These are phyloP conservation scores for Agaricus subrufescens DNA, from an alignment of 768 basidiomycete species.

Conservation along the genomic window DNA sequence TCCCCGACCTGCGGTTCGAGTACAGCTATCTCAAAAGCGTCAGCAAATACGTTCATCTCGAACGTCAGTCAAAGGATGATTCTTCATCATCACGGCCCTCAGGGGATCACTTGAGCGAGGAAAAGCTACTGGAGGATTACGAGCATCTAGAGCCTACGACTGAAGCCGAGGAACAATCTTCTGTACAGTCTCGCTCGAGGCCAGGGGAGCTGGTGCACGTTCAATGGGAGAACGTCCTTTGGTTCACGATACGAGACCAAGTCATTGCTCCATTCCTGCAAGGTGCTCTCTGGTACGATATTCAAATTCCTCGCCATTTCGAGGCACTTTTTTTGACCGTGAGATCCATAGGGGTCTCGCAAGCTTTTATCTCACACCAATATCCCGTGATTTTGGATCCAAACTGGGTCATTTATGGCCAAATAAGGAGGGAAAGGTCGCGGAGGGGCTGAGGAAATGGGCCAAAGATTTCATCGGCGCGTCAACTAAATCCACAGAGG, in stretches of 20 bases:
- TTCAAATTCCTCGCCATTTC: neutral
- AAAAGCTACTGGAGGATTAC: constrained; percentile 20
- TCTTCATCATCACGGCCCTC: neutral
- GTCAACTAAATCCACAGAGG: too few relatives aligned
- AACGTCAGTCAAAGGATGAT: neutral
- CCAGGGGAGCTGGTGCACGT: constrained; percentile 33
- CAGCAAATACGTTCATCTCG: constrained; percentile 34
- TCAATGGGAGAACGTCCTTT: constrained; percentile 54
- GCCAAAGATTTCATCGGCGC: constrained; percentile 16
- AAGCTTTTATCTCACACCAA: constrained; percentile 39
- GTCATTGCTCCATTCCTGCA: constrained; percentile 64
- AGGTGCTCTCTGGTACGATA: constrained; percentile 58
- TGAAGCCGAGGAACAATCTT: constrained; percentile 8
- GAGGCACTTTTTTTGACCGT: neutral
- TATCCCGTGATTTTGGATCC: constrained; percentile 30
- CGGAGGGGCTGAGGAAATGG: constrained; percentile 38
- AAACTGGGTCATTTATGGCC: constrained; percentile 26
- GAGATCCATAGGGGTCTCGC: constrained; percentile 35
- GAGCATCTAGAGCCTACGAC: constrained; percentile 23
- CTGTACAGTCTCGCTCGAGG: neutral
- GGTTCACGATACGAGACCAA: constrained; percentile 67
- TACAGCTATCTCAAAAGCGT: constrained; percentile 64
- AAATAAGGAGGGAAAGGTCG: constrained; percentile 32
- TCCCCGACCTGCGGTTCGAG: constrained; percentile 78
- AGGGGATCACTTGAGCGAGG: constrained; percentile 7